Percentiles rank a stretch among this genome's conserved stretches.
Evolutionary conservation across 164 flowering plant species (phyloP).

Genomic region (Dillenia turbinata): DNA sequence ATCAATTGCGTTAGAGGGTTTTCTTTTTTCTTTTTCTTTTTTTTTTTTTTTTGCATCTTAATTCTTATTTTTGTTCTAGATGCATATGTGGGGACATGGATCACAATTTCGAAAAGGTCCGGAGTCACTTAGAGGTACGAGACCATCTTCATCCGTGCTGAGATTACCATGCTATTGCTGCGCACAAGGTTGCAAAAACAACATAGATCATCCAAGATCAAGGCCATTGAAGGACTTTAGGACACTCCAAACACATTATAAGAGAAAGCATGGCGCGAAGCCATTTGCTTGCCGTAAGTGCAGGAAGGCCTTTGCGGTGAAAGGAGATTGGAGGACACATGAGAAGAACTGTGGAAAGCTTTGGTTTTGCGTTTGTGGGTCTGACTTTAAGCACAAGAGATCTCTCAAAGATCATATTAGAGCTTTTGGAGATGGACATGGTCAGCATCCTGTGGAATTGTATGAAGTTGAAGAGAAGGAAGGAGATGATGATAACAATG

Average conservation of each 20-base stretch:
- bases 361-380: slow-evolving; percentile 74
- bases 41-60: neutral
- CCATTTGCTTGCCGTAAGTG: slow-evolving; percentile 60
- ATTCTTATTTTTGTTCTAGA: slow-evolving; percentile 19
- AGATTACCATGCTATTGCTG: slow-evolving; percentile 71
- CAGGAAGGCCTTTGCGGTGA: slow-evolving; percentile 61
- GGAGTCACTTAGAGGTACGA: slow-evolving; percentile 50
- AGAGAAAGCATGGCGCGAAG: slow-evolving; percentile 66
- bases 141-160: slow-evolving; percentile 43
- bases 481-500: slow-evolving; percentile 6
- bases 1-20: neutral
- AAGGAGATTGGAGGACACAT: slow-evolving; percentile 79
- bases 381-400: slow-evolving; percentile 76
- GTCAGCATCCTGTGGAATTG: slow-evolving; percentile 27
- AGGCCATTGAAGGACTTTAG: slow-evolving; percentile 73
- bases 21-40: neutral
- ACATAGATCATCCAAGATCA: slow-evolving; percentile 60
- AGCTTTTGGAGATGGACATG: slow-evolving; percentile 66
- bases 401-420: slow-evolving; percentile 69
- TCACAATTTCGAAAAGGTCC: slow-evolving; percentile 56
- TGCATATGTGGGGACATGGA: slow-evolving; percentile 88
- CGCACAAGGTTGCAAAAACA: slow-evolving; percentile 66
- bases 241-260: slow-evolving; percentile 75
- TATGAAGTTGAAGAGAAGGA: slow-evolving; percentile 24
- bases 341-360: slow-evolving; percentile 76